Conservation (phyloP, 2,329 filamentous ascomycete genomes). For the Ophiocordyceps camponoti-rufipedis region DNA sequence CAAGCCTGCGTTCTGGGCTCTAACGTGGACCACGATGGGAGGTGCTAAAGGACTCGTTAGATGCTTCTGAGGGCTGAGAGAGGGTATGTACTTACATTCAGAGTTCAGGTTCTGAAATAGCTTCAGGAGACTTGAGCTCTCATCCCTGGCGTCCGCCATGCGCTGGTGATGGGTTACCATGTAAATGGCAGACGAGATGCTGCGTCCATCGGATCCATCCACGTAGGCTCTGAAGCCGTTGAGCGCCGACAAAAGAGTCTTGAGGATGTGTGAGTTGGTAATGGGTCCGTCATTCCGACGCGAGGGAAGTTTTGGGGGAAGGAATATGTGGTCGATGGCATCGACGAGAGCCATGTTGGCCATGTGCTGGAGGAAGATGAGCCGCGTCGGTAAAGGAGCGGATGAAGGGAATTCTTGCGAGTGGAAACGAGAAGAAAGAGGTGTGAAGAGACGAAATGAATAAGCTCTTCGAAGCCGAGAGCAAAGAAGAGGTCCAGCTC, state of each 20-base stretch:
- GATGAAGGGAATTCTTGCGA: too few species aligned
- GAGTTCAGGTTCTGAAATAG: neutral
- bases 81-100: neutral
- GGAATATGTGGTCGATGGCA: neutral
- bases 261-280: neutral
- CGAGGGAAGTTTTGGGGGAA: neutral
- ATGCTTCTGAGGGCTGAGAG: too few species aligned
- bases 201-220: neutral
- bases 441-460: too few species aligned
- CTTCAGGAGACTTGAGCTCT: neutral
- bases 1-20: slow-evolving; percentile 16
- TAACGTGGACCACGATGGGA: slow-evolving; percentile 1
- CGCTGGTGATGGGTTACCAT: neutral
- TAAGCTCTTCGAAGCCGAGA: too few species aligned
- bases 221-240: neutral
- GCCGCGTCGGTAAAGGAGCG: too few species aligned
- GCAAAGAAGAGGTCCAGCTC: too few species aligned
- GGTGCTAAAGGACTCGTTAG: too few species aligned
- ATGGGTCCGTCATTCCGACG: neutral
- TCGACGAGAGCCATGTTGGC: neutral
- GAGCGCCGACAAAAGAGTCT: neutral
- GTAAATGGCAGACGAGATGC: neutral
- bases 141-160: neutral
- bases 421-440: too few species aligned
- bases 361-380: too few species aligned